A percentile compares a stretch with the other conserved stretches of the same genome.
Evolutionary conservation across 768 basidiomycete genomes (phyloP).

Genomic region (Tylopilus plumbeoviolaceoides): DNA sequence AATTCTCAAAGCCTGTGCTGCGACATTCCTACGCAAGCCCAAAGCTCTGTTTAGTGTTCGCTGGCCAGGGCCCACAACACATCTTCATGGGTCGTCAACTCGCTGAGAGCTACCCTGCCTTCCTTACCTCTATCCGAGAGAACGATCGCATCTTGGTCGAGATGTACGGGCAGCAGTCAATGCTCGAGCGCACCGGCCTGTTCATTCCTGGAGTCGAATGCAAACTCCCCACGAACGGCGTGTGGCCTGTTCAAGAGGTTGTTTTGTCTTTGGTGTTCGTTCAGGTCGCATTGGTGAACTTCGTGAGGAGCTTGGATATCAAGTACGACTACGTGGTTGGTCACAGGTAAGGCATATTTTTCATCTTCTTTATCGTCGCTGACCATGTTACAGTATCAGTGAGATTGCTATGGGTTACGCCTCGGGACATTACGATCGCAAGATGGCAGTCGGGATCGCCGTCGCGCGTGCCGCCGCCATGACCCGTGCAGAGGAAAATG

Average conservation of each 20-base stretch:
- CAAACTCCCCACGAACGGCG: constrained; percentile 19
- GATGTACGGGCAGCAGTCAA: constrained; percentile 27
- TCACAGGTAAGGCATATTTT: constrained; percentile 21
- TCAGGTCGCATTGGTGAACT: constrained; percentile 33
- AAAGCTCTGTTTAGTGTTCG: constrained; percentile 33
- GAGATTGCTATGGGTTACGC: constrained; percentile 38
- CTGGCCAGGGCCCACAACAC: constrained; percentile 37
- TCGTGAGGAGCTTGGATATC: constrained; percentile 30
- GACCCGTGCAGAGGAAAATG: constrained; percentile 33
- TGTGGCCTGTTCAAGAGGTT: constrained; percentile 33
- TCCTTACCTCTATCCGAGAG: constrained; percentile 28
- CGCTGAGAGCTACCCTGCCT: constrained; percentile 30
- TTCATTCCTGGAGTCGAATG: constrained; percentile 27
- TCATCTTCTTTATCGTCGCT: constrained; percentile 1
- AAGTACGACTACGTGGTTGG: constrained; percentile 33
- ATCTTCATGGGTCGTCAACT: constrained; percentile 35
- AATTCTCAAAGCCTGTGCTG: constrained; percentile 29
- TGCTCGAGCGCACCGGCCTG: constrained; percentile 32
- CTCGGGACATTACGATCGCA: constrained; percentile 33
- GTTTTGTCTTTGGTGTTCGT: constrained; percentile 32
- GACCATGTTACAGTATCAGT: constrained; percentile 21
- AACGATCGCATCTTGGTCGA: constrained; percentile 33
- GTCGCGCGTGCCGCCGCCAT: constrained; percentile 35
- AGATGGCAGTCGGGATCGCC: constrained; percentile 33
- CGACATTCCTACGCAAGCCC: constrained; percentile 22